These are phyloP conservation scores for Blastobotrys parvus DNA, from an alignment of 805 yeast species.

Conservation along the genomic window DNA sequence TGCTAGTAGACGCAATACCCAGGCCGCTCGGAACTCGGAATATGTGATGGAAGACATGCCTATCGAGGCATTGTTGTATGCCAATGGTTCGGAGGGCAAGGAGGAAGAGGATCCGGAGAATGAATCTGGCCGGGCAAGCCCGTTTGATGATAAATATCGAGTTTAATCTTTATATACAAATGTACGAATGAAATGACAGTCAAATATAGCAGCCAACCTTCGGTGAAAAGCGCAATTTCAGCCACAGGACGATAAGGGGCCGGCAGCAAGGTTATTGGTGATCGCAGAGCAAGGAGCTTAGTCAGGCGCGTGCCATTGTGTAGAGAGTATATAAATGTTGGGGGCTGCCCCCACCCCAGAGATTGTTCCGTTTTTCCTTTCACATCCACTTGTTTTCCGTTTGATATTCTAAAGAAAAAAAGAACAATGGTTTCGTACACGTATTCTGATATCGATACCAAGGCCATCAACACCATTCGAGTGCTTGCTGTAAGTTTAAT, in stretches of 20 bases:
- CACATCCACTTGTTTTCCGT: conserved; percentile 1
- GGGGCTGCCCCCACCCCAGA: no score
- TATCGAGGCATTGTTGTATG: conserved; percentile 14
- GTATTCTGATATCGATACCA: conserved; percentile 52
- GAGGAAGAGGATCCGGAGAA: neutral
- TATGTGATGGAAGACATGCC: conserved; percentile 15
- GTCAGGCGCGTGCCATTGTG: no score
- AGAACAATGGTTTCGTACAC: conserved; percentile 11
- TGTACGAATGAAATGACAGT: no score
- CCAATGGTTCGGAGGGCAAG: conserved; percentile 4
- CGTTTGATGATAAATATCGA: conserved; percentile 17
- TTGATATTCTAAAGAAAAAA: neutral
- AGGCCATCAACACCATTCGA: conserved; percentile 83
- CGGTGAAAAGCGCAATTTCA: no score
- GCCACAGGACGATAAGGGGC: no score
- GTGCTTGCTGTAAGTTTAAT: conserved; percentile 57
- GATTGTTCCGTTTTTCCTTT: no score
- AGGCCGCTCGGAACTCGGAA: conserved; percentile 8
- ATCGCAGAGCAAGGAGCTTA: no score
- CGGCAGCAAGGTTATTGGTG: no score
- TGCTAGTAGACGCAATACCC: neutral
- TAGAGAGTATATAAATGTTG: no score
- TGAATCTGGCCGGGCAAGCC: conserved; percentile 12
- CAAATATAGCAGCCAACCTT: no score
- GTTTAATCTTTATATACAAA: no score